These are phyloP conservation scores for Metarhizium rileyi DNA, from an alignment of 2,329 filamentous ascomycete genomes.

Conservation along the genomic window DNA sequence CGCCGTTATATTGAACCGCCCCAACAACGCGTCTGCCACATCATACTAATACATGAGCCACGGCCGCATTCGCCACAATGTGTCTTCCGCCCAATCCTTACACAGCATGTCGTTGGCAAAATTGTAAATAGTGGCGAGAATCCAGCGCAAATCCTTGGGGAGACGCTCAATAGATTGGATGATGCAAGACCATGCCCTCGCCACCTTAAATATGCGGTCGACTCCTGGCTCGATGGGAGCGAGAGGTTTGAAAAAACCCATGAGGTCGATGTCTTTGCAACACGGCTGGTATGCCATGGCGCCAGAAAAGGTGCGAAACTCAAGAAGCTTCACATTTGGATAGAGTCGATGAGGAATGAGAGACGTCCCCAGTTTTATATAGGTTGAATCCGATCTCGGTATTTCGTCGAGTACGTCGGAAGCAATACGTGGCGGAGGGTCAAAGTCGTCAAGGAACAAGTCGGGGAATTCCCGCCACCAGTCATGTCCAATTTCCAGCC, in stretches of 20 bases:
- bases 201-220: conserved; percentile 18
- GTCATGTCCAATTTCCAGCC: not conserved
- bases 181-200: conserved; percentile 22
- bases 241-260: conserved; percentile 15
- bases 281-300: conserved; percentile 21
- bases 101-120: conserved; percentile 20
- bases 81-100: conserved; percentile 8
- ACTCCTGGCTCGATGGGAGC: conserved; percentile 11
- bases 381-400: conserved; percentile 16
- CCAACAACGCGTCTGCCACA: conserved; percentile 16
- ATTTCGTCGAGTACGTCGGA: conserved; percentile 10
- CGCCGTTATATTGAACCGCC: conserved; percentile 7
- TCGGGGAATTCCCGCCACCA: not conserved
- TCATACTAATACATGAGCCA: conserved; percentile 22
- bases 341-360: conserved; percentile 15
- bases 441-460: not conserved
- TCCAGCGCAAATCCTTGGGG: conserved; percentile 21
- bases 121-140: conserved; percentile 22
- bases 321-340: conserved; percentile 14
- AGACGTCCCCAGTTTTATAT: conserved; percentile 9
- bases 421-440: not conserved
- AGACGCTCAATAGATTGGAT: conserved; percentile 14
- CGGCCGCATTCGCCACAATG: conserved; percentile 14
- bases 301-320: conserved; percentile 18
- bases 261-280: conserved; percentile 10